phyloP scores from a whole-genome alignment of 208 protist species.

The Crithidia mellificae region DNA sequence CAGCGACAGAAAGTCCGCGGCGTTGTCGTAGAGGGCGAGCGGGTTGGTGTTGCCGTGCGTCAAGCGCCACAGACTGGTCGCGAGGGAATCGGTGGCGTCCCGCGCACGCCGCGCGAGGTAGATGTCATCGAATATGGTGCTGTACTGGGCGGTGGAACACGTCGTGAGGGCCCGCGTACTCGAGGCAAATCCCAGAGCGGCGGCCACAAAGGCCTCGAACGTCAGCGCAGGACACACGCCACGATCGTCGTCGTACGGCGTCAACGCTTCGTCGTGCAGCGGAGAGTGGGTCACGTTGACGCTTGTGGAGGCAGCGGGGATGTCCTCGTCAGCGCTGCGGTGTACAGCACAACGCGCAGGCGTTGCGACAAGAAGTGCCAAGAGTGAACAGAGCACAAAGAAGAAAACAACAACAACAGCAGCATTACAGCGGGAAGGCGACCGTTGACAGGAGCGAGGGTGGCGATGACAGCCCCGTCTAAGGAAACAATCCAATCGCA shows the following conservation, averaged over 20 bases:
- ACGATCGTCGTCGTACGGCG: background rate
- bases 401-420: background rate
- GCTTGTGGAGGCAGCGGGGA: background rate
- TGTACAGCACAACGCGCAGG: background rate
- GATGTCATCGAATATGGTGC: slow-evolving; percentile 28
- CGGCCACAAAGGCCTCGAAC: slow-evolving; percentile 14
- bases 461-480: too few relatives aligned
- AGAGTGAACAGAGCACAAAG: background rate
- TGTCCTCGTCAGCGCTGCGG: background rate
- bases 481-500: too few relatives aligned
- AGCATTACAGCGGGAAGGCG: background rate
- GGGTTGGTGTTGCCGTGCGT: slow-evolving; percentile 17
- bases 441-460: background rate
- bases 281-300: background rate
- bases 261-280: background rate
- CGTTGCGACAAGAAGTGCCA: background rate
- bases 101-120: slow-evolving; percentile 10
- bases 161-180: slow-evolving; percentile 3
- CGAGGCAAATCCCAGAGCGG: slow-evolving; percentile 19
- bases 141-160: slow-evolving; percentile 4
- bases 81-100: background rate
- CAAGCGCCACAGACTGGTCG: slow-evolving; percentile 9
- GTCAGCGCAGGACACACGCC: slow-evolving; percentile 16
- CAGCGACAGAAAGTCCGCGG: slow-evolving; percentile 29
- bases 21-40: slow-evolving; percentile 21